Evolutionary conservation across 768 basidiomycete species (phyloP), one percentile per base, ranked within the genome.

Genomic region (Auricularia cornea): DNA sequence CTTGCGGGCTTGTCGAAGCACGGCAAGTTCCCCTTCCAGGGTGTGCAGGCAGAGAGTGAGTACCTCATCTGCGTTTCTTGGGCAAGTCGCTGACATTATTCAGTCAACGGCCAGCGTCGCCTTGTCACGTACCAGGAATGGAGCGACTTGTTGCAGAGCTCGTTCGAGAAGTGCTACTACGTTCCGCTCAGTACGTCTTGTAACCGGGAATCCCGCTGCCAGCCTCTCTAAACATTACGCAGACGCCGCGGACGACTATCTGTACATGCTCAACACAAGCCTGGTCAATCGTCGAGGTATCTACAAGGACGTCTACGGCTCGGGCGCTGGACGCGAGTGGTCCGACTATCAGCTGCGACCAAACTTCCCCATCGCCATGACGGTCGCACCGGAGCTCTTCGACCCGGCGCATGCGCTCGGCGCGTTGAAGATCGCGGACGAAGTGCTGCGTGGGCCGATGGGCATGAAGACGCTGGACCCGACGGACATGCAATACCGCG

Each of bases 391-490:
- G 10, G 97, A 98, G 73, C 75, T 99, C 56, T 99, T 98, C 74
- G 83, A 93, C 61, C 83, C 84, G 10, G 73, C 81, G 60, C 89
- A 90, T 71, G 97, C 93, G 0, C 78, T 98, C 23, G 83, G 78
- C 3, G 92, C 94, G 0, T 78, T 98, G 40, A 80, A 83, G 65
- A 75, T 94, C n/a, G 89, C 89, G 2, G 94, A 96, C 72, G 72
- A 87, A 68, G 79, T 87, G 44, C 80, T 99, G 30, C 83, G 90
- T n/a, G 85, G 85, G 1, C 95, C 96, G 1, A 78, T 98, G 64
- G 97, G 97, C 1, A 96, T 98, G 92, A 97, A 89, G 81, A 98
- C 97, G 0, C 77, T 99, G 64, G 97, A 98, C 71, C 85, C 94
- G 3, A 72, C 67, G 48, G 97, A 99, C 69, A 73, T 86, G 68